phyloP scores from a whole-genome alignment of 805 yeast species.

The Tetrapisispora nanseiensis region DNA sequence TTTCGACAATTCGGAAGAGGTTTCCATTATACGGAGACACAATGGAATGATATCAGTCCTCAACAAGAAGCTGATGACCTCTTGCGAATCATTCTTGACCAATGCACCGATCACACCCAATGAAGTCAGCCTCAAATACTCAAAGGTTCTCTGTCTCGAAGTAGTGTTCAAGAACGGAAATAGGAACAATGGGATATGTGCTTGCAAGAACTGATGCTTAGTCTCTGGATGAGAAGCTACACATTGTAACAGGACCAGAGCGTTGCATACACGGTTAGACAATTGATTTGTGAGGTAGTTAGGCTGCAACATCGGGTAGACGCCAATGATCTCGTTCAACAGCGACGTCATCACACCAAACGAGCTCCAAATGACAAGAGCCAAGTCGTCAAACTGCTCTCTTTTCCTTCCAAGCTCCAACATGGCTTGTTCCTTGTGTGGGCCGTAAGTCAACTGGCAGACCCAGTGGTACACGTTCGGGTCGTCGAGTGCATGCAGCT shows the following conservation, averaged over 20 bases:
- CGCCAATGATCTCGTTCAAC: conserved; percentile 79
- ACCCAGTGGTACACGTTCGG: conserved; percentile 87
- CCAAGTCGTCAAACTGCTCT: conserved; percentile 89
- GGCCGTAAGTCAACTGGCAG: conserved; percentile 79
- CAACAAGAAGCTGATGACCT: conserved; percentile 80
- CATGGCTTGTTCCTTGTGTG: conserved; percentile 85
- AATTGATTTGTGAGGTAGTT: conserved; percentile 78
- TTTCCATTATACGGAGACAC: conserved; percentile 90
- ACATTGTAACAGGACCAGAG: conserved; percentile 87
- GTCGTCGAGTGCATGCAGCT: conserved; percentile 48
- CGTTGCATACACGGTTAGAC: conserved; percentile 90
- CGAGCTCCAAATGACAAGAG: conserved; percentile 88
- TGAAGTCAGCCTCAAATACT: conserved; percentile 83
- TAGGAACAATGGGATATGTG: conserved; percentile 84
- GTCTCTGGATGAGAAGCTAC: conserved; percentile 94
- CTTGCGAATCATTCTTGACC: conserved; percentile 92
- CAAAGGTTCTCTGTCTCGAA: conserved; percentile 86
- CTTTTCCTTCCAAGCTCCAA: conserved; percentile 88
- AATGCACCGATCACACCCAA: conserved; percentile 95
- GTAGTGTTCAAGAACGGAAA: conserved; percentile 92
- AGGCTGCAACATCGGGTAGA: conserved; percentile 82
- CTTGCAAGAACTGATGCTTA: conserved; percentile 70
- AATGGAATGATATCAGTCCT: conserved; percentile 96
- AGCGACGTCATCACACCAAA: conserved; percentile 93
- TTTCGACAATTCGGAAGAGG: conserved; percentile 84